Percentiles rank a stretch among this genome's conserved stretches.
These are phyloP conservation scores for Ganoderma lucidum DNA, from an alignment of 1,284 basidiomycete genomes.

Conservation along the genomic window DNA sequence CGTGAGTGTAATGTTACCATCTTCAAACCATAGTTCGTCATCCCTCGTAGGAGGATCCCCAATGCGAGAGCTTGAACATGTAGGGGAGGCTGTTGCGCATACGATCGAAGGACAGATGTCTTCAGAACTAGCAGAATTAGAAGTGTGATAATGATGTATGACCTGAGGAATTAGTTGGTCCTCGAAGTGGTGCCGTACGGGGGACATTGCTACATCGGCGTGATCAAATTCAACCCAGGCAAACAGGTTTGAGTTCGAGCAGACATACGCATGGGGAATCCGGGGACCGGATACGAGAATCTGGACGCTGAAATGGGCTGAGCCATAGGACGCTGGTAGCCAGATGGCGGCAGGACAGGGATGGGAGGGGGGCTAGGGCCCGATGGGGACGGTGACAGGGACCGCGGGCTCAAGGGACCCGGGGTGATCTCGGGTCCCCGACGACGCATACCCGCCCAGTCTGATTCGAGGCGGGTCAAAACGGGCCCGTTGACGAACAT, in stretches of 20 bases:
- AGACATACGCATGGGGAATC: neutral
- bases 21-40: conserved; percentile 23
- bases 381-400: too few relatives aligned
- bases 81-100: neutral
- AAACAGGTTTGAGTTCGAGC: neutral
- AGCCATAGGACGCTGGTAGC: too few relatives aligned
- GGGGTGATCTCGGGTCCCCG: too few relatives aligned
- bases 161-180: neutral
- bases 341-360: too few relatives aligned
- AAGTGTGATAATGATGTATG: neutral
- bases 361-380: too few relatives aligned
- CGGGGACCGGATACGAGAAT: too few relatives aligned
- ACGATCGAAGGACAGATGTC: neutral
- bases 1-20: conserved; percentile 18
- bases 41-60: neutral
- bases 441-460: neutral
- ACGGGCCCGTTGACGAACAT: neutral
- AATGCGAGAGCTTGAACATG: neutral
- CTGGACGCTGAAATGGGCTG: too few relatives aligned
- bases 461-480: neutral
- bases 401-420: too few relatives aligned
- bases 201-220: neutral
- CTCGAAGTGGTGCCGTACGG: too few relatives aligned
- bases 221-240: neutral
- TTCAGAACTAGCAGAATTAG: neutral